Conservation (phyloP, 768 basidiomycete species). For the Auricularia auricula-judae region DNA sequence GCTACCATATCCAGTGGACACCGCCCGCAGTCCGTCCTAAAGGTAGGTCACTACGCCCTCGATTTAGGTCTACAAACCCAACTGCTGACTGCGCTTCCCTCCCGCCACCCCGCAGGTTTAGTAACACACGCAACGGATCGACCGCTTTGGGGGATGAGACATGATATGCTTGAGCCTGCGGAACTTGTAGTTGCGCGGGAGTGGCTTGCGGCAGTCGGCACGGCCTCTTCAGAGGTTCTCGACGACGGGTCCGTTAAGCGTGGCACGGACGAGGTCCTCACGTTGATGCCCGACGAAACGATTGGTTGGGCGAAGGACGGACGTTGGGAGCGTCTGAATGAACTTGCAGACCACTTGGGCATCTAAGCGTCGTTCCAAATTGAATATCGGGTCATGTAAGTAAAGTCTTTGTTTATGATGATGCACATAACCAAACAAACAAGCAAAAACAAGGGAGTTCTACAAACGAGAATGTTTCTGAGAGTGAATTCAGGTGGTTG, state of each 20-base stretch:
- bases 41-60: slow-evolving; percentile 27
- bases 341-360: neutral
- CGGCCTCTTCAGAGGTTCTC: slow-evolving; percentile 16
- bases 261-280: slow-evolving; percentile 32
- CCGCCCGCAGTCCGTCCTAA: slow-evolving; percentile 45
- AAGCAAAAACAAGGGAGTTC: too few species aligned
- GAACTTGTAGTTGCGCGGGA: slow-evolving; percentile 38
- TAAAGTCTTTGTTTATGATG: too few species aligned
- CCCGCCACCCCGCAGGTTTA: slow-evolving; percentile 31
- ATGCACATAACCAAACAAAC: too few species aligned
- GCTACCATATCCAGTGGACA: slow-evolving; percentile 62
- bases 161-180: slow-evolving; percentile 33
- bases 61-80: too few species aligned
- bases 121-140: slow-evolving; percentile 65
- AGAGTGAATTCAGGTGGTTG: too few species aligned
- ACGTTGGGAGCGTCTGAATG: slow-evolving; percentile 40
- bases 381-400: too few species aligned
- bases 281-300: slow-evolving; percentile 36
- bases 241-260: slow-evolving; percentile 8
- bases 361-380: neutral
- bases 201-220: slow-evolving; percentile 44
- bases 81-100: too few species aligned
- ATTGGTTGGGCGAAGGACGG: slow-evolving; percentile 47
- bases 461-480: too few species aligned
- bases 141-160: slow-evolving; percentile 47